Base-by-base conservation (phyloP, 2,329 filamentous ascomycete species). In the Verticillium albo-atrum region DNA sequence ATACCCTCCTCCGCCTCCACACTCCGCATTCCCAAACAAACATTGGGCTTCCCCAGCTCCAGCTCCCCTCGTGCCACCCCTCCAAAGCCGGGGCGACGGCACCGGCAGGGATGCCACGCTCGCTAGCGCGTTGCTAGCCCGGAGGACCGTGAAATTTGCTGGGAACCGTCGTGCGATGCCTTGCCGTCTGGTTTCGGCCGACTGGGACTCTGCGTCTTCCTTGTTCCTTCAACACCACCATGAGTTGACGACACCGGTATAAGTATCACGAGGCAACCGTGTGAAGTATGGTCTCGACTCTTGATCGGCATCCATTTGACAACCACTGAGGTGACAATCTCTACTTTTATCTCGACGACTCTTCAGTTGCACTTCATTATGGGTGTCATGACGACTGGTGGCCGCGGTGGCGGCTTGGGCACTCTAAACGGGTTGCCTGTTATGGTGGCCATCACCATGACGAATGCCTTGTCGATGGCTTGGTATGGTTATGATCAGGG, bases 401-500 rank as follows among this genome's bases (percentile, higher is more conserved):
- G 6, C 26, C 23, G 14, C 20, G 35, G 25, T 37, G 23, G 50
- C 57, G 14, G 54, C 23, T 35, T 35, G 20, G 30, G 20, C 26
- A 26, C 35, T 28, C 62, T 69, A 32, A 63, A 61, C 37, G 68
- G 68, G n/a, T 58, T 60, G 32, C 58, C 60, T 47, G 66, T 70
- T 9, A 64, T 70, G 28, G 59, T 58, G 6, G 59, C 58, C 59
- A 67, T 70, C 58, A 70, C 68, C 25, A 59, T 62, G 6, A 4
- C 9, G 17, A 12, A 17, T 55, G 5, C 20, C 67, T 63, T 53
- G 15, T 68, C 66, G 25, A 68, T 71, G 64, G 65, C 69, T n/a
- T 72, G 70, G 70, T 72, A 71, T 58, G 71, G 71, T 7, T 73
- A 73, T 54, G 68, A 66, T 32, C 66, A 78, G 69, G 76, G 28